These are phyloP conservation scores for Phytophthora pinifolia DNA, from an alignment of 352 stramenopile species.

Conservation along the genomic window DNA sequence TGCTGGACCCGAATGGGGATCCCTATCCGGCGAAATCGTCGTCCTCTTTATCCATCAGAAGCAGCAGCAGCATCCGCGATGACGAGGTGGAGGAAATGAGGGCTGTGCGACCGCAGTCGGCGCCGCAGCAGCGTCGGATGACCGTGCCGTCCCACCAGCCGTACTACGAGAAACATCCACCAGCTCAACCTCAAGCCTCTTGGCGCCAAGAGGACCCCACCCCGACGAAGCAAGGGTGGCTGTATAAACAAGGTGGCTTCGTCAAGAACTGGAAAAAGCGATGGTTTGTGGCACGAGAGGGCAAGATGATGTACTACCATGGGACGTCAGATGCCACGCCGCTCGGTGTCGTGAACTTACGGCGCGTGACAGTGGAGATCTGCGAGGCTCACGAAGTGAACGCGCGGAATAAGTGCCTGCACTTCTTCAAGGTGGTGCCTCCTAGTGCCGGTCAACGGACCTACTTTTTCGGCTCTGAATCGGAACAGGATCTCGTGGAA, in stretches of 20 bases:
- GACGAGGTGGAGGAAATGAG: constrained; percentile 20
- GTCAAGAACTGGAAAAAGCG: constrained; percentile 87
- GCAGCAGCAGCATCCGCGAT: constrained; percentile 22
- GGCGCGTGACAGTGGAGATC: constrained; percentile 54
- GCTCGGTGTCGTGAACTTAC: constrained; percentile 66
- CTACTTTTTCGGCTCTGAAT: constrained; percentile 76
- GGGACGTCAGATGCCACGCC: constrained; percentile 64
- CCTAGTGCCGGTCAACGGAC: constrained; percentile 54
- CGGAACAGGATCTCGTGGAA: constrained; percentile 61
- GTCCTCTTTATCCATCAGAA: constrained; percentile 23
- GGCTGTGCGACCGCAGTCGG: constrained; percentile 11
- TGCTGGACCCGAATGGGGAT: constrained; percentile 33
- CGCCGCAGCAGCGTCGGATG: constrained; percentile 33
- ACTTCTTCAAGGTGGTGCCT: constrained; percentile 77
- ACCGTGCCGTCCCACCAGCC: constrained; percentile 21
- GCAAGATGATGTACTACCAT: constrained; percentile 80
- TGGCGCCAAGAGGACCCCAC: constrained; percentile 28
- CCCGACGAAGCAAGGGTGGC: constrained; percentile 63
- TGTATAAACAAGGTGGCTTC: constrained; percentile 80
- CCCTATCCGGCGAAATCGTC: constrained; percentile 23
- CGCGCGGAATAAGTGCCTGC: constrained; percentile 51
- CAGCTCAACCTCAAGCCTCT: constrained; percentile 14
- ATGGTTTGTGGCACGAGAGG: constrained; percentile 82
- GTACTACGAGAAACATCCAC: constrained; percentile 16
- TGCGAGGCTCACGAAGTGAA: constrained; percentile 62